Conservation (phyloP, 1,139 yeast genomes). For the Sporopachydermia cereana region DNA sequence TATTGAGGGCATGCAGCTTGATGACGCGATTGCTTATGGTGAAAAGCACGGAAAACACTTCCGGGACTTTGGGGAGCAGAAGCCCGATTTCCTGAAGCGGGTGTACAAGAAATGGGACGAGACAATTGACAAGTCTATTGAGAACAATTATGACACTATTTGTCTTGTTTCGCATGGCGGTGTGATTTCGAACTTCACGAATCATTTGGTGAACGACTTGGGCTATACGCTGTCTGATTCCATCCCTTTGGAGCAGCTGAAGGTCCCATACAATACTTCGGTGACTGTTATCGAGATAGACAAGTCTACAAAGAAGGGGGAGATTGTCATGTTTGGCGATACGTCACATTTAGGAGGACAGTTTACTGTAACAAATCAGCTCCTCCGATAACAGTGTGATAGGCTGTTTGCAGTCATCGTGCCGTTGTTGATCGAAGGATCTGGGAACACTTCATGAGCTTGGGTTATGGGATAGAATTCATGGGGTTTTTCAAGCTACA, state of each 20-base stretch:
- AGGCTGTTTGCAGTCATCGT: too few species aligned
- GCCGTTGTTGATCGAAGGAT: too few species aligned
- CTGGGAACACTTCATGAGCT: too few species aligned
- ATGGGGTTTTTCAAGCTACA: too few species aligned
- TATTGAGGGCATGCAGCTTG: constrained; percentile 61
- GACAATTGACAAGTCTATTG: constrained; percentile 29
- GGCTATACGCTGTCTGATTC: constrained; percentile 28
- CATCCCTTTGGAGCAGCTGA: constrained; percentile 32
- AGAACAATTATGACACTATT: constrained; percentile 33
- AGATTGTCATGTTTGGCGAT: constrained; percentile 7
- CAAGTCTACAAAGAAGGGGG: constrained; percentile 1
- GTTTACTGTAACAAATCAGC: constrained; percentile 3
- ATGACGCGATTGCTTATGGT: constrained; percentile 53
- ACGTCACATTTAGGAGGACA: constrained; percentile 7
- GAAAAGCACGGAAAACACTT: constrained; percentile 33
- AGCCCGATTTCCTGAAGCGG: constrained; percentile 35
- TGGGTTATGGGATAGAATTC: too few species aligned
- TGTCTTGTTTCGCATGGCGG: constrained; percentile 81
- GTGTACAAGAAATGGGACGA: constrained; percentile 37
- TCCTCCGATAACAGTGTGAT: constrained; percentile 6
- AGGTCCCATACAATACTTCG: constrained; percentile 65
- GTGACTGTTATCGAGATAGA: constrained; percentile 44
- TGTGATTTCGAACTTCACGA: constrained; percentile 48
- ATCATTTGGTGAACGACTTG: constrained; percentile 31
- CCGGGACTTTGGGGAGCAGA: constrained; percentile 45